Evolutionary conservation across 306 rosid species (phyloP).

Genomic region (Rosa lucieae): DNA sequence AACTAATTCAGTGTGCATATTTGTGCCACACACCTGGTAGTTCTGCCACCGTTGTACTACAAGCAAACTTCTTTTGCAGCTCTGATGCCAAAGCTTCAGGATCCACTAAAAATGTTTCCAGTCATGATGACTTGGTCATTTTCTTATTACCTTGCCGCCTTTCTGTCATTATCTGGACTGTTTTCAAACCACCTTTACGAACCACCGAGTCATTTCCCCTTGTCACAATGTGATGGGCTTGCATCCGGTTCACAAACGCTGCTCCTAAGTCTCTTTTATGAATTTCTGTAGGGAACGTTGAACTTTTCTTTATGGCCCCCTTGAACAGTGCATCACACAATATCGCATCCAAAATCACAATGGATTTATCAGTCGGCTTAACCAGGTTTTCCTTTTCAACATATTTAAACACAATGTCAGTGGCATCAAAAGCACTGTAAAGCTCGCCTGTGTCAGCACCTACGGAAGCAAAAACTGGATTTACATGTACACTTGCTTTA

Average conservation of each 20-base stretch:
- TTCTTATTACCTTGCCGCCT: conserved; percentile 92
- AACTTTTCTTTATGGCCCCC: conserved; percentile 85
- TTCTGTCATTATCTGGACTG: conserved; percentile 86
- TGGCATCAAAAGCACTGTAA: conserved; percentile 73
- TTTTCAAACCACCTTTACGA: conserved; percentile 81
- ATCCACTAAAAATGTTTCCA: conserved; percentile 82
- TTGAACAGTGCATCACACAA: conserved; percentile 85
- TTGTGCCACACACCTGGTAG: conserved; percentile 60
- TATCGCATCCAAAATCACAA: conserved; percentile 61
- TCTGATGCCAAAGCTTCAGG: conserved; percentile 88
- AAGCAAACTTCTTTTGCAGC: conserved; percentile 92
- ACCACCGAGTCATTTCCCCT: conserved; percentile 82
- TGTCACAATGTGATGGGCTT: conserved; percentile 79
- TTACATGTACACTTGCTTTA: conserved; percentile 84
- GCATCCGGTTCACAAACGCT: conserved; percentile 78
- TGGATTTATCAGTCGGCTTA: conserved; percentile 61
- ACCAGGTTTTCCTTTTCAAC: conserved; percentile 74
- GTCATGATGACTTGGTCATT: conserved; percentile 81
- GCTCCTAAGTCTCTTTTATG: conserved; percentile 80
- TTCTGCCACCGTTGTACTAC: conserved; percentile 85
- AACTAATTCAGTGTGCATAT: neutral
- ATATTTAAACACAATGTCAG: conserved; percentile 69
- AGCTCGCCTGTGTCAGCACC: conserved; percentile 69
- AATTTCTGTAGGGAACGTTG: conserved; percentile 77
- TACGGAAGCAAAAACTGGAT: conserved; percentile 68